Base-by-base conservation (phyloP, 1,139 yeast genomes). In the Saccharomyces pastorianus region DNA sequence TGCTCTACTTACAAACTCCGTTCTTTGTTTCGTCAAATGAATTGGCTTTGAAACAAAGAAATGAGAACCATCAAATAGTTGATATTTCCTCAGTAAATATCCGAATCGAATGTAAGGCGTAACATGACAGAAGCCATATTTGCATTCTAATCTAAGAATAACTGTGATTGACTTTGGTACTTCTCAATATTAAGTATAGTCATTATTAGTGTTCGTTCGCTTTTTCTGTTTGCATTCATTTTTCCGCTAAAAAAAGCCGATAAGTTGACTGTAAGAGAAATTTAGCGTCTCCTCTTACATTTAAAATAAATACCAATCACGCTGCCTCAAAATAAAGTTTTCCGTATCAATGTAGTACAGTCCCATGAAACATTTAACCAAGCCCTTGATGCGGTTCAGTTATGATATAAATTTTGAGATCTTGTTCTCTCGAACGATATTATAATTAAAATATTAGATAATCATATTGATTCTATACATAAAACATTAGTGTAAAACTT, bases 1-100 rank as follows among this genome's bases (percentile, higher is more conserved):
- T 52, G 51, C 64, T 64, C 54, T 56, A 59, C 58, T 61, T 56
- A 64, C 69, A 64, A 59, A 64, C 68, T 64, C 64, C 70, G 66
- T 66, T 64, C 66, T 58, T 56, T 55, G 48, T 9, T 31, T 23
- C 1, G 25, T 31, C 48, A 29, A 27, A 14, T 46, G 55, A 52
- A 53, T 42, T 31, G 44, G 17, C 17, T 8, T 14, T 17, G 3
- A 34, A 48, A 29, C 51, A 53, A 41, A 50, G 49, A 48, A 31
- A 42, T 55, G 59, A 58, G 61, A 56, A 56, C 48, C 31, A 41
- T 49, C 8, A 41, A n/a, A 17, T 27, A 14, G n/a, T 25, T 49
- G 13, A 31, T 29, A 31, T 23, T 7, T 23, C 27, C 25, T 14
- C 23, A 20, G 26, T 8, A 34, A 9, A 17, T 3, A 38, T 8